Evolutionary conservation across 2,329 filamentous ascomycete genomes (phyloP).

Genomic region (Cordyceps sp.): DNA sequence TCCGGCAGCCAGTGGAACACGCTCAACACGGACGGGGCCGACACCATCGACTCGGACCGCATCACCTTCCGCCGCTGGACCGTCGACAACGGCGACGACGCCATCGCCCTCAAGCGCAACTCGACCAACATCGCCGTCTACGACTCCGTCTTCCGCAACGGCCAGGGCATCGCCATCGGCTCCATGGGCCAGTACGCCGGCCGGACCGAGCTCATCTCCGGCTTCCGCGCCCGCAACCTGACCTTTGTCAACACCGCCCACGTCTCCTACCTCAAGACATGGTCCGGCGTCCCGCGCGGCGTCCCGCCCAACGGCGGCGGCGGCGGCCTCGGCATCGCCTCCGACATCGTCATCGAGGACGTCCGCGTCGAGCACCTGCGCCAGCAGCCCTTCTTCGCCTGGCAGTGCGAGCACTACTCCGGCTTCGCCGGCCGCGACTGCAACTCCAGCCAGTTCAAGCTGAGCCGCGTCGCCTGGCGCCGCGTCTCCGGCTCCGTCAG

Average conservation of each 20-base stretch:
- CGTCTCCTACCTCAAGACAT: constrained; percentile 40
- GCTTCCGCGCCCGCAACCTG: constrained; percentile 29
- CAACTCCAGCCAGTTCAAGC: constrained; percentile 15
- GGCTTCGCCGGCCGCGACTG: constrained; percentile 16
- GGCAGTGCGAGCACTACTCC: constrained; percentile 19
- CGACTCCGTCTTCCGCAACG: constrained; percentile 29
- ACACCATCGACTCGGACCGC: constrained; percentile 34
- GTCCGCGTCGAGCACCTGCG: constrained; percentile 11
- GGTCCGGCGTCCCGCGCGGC: constrained; percentile 32
- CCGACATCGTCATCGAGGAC: constrained; percentile 15
- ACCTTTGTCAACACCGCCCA: constrained; percentile 26
- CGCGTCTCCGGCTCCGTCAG: constrained; percentile 12
- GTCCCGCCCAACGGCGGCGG: constrained; percentile 42
- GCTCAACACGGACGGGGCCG: constrained; percentile 25
- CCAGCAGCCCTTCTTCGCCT: constrained; percentile 14
- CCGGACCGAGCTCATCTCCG: constrained; percentile 29
- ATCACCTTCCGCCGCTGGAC: constrained; percentile 33
- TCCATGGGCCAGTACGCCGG: constrained; percentile 37
- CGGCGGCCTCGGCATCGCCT: constrained; percentile 28
- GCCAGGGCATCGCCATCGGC: constrained; percentile 37
- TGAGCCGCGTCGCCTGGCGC: constrained; percentile 12
- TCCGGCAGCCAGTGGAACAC: constrained; percentile 14
- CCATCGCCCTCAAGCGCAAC: constrained; percentile 37
- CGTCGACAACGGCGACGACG: constrained; percentile 35
- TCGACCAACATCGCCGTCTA: constrained; percentile 34